phyloP scores from a whole-genome alignment of 2,329 filamentous ascomycete genomes.

The Microsporum ferrugineum region DNA sequence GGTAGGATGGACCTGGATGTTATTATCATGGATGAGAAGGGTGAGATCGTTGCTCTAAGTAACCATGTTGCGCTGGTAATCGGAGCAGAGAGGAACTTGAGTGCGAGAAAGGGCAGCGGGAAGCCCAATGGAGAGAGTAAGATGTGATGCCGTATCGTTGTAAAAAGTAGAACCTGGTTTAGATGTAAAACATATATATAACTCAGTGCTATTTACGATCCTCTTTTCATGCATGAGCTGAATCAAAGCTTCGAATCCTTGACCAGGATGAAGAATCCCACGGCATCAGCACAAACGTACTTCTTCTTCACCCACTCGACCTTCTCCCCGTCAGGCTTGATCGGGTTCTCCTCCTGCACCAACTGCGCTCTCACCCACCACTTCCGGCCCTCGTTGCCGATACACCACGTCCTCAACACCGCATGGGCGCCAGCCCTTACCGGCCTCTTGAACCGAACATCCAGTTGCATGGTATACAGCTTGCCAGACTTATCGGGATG shows the following conservation, averaged over 20 bases:
- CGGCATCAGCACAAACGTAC: constrained; percentile 29
- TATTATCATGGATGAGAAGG: constrained; percentile 50
- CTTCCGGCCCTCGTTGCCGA: constrained; percentile 30
- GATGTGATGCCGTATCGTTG: constrained; percentile 7
- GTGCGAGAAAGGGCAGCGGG: constrained; percentile 31
- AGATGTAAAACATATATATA: background rate
- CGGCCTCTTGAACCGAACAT: constrained; percentile 31
- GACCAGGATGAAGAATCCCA: constrained; percentile 32
- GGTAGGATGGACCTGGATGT: constrained; percentile 67
- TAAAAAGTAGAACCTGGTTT: background rate
- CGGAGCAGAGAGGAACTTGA: constrained; percentile 52
- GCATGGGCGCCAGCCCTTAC: constrained; percentile 27
- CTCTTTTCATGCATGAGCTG: background rate
- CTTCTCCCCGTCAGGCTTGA: constrained; percentile 16
- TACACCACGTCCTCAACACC: constrained; percentile 28
- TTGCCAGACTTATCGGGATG: constrained; percentile 20
- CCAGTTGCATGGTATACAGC: constrained; percentile 32
- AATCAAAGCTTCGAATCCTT: constrained; percentile 21
- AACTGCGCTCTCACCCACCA: constrained; percentile 32
- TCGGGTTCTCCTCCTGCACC: constrained; percentile 27
- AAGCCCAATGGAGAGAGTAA: constrained; percentile 16
- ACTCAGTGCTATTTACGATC: background rate
- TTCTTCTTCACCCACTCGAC: constrained; percentile 25
- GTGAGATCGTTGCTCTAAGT: constrained; percentile 56
- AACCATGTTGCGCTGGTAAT: constrained; percentile 57